Evolutionary conservation across 805 yeast species (phyloP), one percentile per base, ranked within the genome.

Genomic region (Novakomyces olei): DNA sequence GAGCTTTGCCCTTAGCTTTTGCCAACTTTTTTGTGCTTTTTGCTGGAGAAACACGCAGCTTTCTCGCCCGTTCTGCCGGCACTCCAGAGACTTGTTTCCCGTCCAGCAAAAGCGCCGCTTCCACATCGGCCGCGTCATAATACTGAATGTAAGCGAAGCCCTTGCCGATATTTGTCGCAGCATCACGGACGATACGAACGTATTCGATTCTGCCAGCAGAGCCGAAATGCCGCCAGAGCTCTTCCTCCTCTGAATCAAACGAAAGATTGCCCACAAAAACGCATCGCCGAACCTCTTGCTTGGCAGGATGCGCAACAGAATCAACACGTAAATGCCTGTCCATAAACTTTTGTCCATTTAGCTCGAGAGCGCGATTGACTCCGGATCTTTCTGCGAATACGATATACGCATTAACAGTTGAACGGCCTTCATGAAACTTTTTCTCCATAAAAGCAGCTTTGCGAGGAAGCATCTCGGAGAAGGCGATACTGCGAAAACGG

Each of bases 141-240:
- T 83, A 88, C 53, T 85, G 96, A 23, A 88, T 81, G 49, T 83
- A 78, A 4, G 93, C 98, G 57, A 88, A 83, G 4, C 99, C 99
- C 56, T 88, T 88, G 40, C 98, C 99, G 37, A 85, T 61, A 45
- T 88, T 85, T 15, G 95, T 85, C 56, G 79, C 79, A 12, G 92
- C 57, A 50, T 88, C 99, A 49, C 99, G 69, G 22, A 88, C 67
- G 30, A 88, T 65, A 51, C 99, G 68, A 20, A 88, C 94, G 39
- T 76, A 73, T 50, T 81, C 92, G 34, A 88, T 75, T 18, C 67
- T 72, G 18, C 78, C 79, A 40, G 71, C 60, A 38, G 59, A 61
- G 10, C 26, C 36, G 56, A 88, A 88, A 50, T 73, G 79, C 34
- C 60, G 63, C 92, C 93, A 88, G 23, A 88, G 58, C 22, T 69